Conservation (phyloP, 768 basidiomycete genomes). For the Macrolepiota fuliginosa region DNA sequence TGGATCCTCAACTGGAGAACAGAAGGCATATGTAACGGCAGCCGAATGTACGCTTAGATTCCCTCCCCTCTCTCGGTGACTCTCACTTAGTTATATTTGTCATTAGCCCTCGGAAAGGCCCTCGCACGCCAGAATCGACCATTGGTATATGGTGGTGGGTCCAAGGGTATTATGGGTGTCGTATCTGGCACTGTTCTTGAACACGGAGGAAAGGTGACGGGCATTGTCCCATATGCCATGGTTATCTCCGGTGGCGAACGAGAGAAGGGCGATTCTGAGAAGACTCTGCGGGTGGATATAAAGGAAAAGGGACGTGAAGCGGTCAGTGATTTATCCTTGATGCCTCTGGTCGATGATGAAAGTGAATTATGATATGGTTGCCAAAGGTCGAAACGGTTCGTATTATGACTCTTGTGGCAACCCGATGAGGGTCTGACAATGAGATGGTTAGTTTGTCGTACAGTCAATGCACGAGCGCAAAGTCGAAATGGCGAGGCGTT, state of each 20-base stretch:
- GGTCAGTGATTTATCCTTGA: conserved; percentile 15
- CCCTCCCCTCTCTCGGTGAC: not conserved
- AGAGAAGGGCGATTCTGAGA: conserved; percentile 38
- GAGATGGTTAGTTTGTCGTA: conserved; percentile 54
- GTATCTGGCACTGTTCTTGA: conserved; percentile 66
- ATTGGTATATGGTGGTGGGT: conserved; percentile 87
- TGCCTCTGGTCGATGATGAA: not conserved
- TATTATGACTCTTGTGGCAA: not conserved
- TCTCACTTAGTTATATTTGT: not conserved
- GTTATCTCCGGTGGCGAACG: conserved; percentile 60
- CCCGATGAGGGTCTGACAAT: not conserved
- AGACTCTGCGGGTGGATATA: conserved; percentile 18
- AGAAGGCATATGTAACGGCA: conserved; percentile 59
- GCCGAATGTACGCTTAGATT: conserved; percentile 55
- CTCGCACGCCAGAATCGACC: conserved; percentile 57
- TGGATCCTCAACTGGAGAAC: conserved; percentile 68
- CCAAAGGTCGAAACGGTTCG: conserved; percentile 30
- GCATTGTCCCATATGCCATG: conserved; percentile 80
- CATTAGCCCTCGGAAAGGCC: conserved; percentile 68
- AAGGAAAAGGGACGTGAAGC: conserved; percentile 26
- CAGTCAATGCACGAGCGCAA: conserved; percentile 89
- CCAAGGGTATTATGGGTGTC: conserved; percentile 82
- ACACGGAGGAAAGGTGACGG: conserved; percentile 69
- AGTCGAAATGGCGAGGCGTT: conserved; percentile 82
- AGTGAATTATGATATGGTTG: not conserved